Conservation (phyloP, 352 stramenopile species). For the Globisporangium barbulae region DNA sequence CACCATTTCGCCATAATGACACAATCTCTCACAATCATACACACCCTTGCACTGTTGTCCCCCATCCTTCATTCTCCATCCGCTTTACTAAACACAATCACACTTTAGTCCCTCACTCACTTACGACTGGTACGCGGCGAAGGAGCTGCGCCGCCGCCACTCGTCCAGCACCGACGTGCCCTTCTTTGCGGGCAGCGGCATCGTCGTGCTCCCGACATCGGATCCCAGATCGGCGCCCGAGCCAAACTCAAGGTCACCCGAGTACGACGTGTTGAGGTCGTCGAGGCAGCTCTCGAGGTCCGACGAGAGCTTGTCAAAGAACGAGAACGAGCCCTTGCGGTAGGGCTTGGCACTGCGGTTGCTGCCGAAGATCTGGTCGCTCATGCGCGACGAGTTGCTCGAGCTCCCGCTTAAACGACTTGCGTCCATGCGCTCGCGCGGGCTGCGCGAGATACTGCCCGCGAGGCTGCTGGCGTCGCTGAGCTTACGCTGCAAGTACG, state of each 20-base stretch:
- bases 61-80: background rate
- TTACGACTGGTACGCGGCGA: slow-evolving; percentile 11
- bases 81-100: background rate
- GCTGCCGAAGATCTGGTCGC: slow-evolving; percentile 42
- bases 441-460: slow-evolving; percentile 55
- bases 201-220: slow-evolving; percentile 14
- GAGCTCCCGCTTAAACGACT: slow-evolving; percentile 62
- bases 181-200: slow-evolving; percentile 12
- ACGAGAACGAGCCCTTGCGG: slow-evolving; percentile 84
- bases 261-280: slow-evolving; percentile 42
- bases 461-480: slow-evolving; percentile 79
- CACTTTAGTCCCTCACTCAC: background rate
- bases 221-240: background rate
- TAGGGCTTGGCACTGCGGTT: slow-evolving; percentile 39
- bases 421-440: slow-evolving; percentile 31
- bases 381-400: slow-evolving; percentile 53
- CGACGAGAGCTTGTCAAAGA: slow-evolving; percentile 83
- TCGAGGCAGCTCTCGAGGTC: slow-evolving; percentile 61
- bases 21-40: background rate
- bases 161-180: slow-evolving; percentile 12
- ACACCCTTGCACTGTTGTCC: background rate
- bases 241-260: slow-evolving; percentile 26
- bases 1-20: background rate
- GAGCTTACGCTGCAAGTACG: slow-evolving; percentile 84
- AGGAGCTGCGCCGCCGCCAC: slow-evolving; percentile 17